These are phyloP conservation scores for Coemansia sp. DNA, from an alignment of 192 early-diverging fungal species.

Conservation along the genomic window DNA sequence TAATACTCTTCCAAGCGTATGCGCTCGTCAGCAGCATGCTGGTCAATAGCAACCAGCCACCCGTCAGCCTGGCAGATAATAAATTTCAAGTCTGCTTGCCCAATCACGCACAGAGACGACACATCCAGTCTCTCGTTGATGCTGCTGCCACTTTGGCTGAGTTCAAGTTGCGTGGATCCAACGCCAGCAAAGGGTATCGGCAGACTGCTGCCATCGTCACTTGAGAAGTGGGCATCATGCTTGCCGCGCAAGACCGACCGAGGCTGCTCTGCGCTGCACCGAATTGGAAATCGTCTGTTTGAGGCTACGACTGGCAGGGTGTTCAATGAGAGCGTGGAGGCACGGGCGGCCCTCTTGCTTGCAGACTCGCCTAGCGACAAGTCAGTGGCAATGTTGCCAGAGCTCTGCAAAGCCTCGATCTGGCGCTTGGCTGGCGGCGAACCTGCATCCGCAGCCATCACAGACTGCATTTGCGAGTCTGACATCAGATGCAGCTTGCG, in stretches of 20 bases:
- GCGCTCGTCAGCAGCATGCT: conserved; percentile 54
- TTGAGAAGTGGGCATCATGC: background rate
- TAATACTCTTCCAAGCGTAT: conserved; percentile 33
- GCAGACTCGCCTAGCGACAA: background rate
- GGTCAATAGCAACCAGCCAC: conserved; percentile 46
- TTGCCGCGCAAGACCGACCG: background rate
- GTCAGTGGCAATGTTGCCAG: background rate
- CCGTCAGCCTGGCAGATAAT: conserved; percentile 29
- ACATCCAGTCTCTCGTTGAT: background rate
- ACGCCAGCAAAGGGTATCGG: conserved; percentile 2
- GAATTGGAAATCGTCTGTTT: conserved; percentile 1
- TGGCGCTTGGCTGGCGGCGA: background rate
- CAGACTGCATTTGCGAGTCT: conserved; percentile 28
- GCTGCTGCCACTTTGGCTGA: background rate
- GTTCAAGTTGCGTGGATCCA: background rate
- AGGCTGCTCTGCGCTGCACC: background rate
- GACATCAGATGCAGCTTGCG: conserved; percentile 25
- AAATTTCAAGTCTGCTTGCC: conserved; percentile 43
- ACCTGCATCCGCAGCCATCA: background rate
- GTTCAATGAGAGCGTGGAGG: background rate
- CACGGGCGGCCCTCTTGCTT: background rate
- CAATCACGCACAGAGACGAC: conserved; percentile 23
- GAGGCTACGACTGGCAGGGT: background rate
- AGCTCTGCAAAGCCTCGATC: background rate
- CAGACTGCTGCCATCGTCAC: background rate